These are phyloP conservation scores for Pseudonitzschia multistriata DNA, from an alignment of 108 stramenopile genomes.

Conservation along the genomic window DNA sequence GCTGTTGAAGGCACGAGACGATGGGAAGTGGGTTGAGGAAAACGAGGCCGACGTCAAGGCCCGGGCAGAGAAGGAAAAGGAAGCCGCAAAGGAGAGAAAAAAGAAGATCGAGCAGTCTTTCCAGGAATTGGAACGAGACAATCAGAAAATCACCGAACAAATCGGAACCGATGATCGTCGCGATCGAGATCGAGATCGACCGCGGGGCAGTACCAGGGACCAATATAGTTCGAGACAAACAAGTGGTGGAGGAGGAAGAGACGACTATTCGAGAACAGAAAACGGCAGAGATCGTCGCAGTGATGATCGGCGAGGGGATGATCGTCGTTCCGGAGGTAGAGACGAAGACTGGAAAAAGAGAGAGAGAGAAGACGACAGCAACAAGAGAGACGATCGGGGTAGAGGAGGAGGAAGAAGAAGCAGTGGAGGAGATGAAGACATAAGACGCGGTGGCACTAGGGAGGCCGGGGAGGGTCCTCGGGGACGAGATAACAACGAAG, in stretches of 20 bases:
- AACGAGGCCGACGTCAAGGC: constrained; percentile 59
- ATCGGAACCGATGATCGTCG: constrained; percentile 41
- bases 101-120: constrained; percentile 65
- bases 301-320: constrained; percentile 3
- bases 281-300: background rate
- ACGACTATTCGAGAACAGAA: constrained; percentile 10
- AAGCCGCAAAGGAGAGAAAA: constrained; percentile 56
- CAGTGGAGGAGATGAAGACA: background rate
- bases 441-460: background rate
- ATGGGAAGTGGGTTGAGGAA: constrained; percentile 85
- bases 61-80: constrained; percentile 65
- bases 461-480: background rate
- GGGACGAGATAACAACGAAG: constrained; percentile 1
- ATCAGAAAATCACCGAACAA: constrained; percentile 58
- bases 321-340: constrained; percentile 1
- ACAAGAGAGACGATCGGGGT: background rate
- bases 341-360: constrained; percentile 4
- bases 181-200: constrained; percentile 21
- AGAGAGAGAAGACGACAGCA: background rate
- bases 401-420: background rate
- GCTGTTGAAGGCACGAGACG: constrained; percentile 76
- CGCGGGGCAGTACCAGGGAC: background rate
- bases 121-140: constrained; percentile 69
- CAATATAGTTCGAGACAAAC: constrained; percentile 3
- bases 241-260: constrained; percentile 1